These are phyloP conservation scores for Camelina laxa DNA, from an alignment of 345 rosid species.

Conservation along the genomic window DNA sequence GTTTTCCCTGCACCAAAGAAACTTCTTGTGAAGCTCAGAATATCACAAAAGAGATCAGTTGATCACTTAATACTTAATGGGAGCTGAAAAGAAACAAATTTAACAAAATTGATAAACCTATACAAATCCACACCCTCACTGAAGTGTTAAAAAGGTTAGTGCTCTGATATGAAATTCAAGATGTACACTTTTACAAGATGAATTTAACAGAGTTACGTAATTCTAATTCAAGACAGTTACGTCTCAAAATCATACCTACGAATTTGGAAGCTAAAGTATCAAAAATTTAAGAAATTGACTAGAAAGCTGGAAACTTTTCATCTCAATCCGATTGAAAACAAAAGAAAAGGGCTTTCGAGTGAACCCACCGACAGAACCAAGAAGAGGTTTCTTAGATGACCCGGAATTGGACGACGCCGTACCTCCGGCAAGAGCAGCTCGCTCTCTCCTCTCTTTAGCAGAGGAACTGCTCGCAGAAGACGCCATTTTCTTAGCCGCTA, in stretches of 20 bases:
- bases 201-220: conserved; percentile 17
- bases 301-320: conserved; percentile 24
- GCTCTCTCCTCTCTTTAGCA: conserved; percentile 56
- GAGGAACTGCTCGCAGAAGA: conserved; percentile 49
- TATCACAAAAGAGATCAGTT: background rate
- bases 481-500: conserved; percentile 88
- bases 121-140: background rate
- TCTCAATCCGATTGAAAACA: background rate
- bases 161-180: conserved; percentile 1
- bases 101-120: background rate
- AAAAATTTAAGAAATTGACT: background rate
- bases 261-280: conserved; percentile 1
- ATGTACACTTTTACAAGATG: background rate
- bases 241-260: conserved; percentile 7
- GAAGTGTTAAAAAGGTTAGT: background rate
- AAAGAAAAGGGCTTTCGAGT: conserved; percentile 7
- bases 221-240: conserved; percentile 3
- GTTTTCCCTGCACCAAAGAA: conserved; percentile 56
- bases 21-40: conserved; percentile 12
- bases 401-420: conserved; percentile 41
- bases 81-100: conserved; percentile 2
- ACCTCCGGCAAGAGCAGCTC: conserved; percentile 39
- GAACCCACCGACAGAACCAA: conserved; percentile 51
- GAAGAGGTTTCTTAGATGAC: conserved; percentile 51
- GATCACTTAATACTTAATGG: conserved; percentile 6